phyloP scores from a whole-genome alignment of 164 flowering plant species.

The Vitis rotundifolia region DNA sequence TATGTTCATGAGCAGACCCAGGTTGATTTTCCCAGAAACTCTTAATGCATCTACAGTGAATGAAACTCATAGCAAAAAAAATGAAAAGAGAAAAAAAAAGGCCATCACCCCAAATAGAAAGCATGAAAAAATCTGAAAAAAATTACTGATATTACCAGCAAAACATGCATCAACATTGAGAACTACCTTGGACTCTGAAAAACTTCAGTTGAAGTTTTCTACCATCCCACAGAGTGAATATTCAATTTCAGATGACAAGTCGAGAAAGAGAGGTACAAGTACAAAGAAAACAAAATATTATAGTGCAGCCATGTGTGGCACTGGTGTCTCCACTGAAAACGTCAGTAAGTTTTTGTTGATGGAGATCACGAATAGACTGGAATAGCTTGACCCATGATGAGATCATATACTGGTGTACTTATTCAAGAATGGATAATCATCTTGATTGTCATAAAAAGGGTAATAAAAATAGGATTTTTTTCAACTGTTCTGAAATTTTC shows the following conservation, averaged over 20 bases:
- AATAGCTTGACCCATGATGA: too few relatives aligned
- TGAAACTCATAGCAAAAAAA: background rate
- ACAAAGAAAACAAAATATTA: too few relatives aligned
- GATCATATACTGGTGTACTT: too few relatives aligned
- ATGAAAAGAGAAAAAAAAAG: background rate
- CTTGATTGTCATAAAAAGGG: too few relatives aligned
- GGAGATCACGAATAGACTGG: too few relatives aligned
- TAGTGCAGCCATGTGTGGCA: too few relatives aligned
- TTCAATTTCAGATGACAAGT: slow-evolving; percentile 1
- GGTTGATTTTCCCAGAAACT: slow-evolving; percentile 2
- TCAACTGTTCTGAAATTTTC: too few relatives aligned
- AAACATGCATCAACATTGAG: background rate
- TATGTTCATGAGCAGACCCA: background rate
- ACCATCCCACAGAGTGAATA: slow-evolving; percentile 1
- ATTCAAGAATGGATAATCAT: too few relatives aligned
- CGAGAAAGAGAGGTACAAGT: background rate
- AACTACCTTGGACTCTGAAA: background rate
- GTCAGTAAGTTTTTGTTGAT: too few relatives aligned
- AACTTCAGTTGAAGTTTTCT: background rate
- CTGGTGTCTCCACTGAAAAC: too few relatives aligned
- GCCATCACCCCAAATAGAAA: too few relatives aligned
- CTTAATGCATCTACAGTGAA: slow-evolving; percentile 6
- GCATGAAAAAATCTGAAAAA: background rate
- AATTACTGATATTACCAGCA: background rate
- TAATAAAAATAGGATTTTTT: too few relatives aligned